These are phyloP conservation scores for Irpex sp. DNA, from an alignment of 1,284 basidiomycete genomes.

Conservation along the genomic window DNA sequence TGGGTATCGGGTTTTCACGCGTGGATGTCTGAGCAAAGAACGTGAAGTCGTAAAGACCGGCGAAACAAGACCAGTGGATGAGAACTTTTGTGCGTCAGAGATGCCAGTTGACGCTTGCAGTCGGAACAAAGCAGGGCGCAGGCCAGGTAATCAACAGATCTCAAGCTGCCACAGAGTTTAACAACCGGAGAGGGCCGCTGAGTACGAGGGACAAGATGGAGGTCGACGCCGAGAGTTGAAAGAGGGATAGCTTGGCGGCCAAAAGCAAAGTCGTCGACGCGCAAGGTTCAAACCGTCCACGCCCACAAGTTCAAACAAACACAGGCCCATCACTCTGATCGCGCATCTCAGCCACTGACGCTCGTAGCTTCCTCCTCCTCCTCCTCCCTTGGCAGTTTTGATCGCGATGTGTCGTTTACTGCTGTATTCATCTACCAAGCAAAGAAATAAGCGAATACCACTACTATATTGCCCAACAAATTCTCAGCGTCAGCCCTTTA, in stretches of 20 bases:
- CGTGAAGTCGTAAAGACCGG: background rate
- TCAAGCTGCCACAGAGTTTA: background rate
- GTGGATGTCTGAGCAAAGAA: background rate
- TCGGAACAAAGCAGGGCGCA: background rate
- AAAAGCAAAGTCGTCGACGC: background rate
- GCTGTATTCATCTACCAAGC: background rate
- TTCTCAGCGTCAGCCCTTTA: too few species aligned
- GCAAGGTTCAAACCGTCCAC: background rate
- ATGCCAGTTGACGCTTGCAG: background rate
- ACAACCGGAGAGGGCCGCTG: background rate
- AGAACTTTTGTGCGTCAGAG: background rate
- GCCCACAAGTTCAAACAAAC: constrained; percentile 10
- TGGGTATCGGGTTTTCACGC: background rate
- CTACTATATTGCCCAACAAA: background rate
- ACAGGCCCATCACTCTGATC: background rate
- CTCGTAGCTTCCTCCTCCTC: background rate
- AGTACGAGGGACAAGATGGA: background rate
- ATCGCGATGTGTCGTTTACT: background rate
- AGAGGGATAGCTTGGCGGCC: background rate
- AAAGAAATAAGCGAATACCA: background rate
- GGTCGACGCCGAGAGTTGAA: background rate
- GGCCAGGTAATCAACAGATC: background rate
- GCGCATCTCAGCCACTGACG: background rate
- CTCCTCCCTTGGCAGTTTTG: background rate
- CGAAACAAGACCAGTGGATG: background rate